Evolutionary conservation across 345 rosid genomes (phyloP).

Genomic region (Diplotaxis tenuifolia): DNA sequence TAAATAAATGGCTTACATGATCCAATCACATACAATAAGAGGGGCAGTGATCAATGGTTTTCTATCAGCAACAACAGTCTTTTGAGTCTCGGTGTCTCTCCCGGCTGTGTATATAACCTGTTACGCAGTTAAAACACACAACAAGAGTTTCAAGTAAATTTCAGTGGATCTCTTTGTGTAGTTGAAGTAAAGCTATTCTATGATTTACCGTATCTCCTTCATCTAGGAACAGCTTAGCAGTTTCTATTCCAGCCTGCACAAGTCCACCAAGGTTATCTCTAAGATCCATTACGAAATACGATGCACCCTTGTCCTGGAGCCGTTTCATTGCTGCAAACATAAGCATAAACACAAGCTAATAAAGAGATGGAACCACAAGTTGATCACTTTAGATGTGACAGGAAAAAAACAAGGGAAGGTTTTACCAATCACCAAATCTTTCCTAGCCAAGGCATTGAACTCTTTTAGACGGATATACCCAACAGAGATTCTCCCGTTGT

Average conservation of each 20-base stretch:
- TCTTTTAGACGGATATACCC: slow-evolving; percentile 89
- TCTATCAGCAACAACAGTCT: slow-evolving; percentile 57
- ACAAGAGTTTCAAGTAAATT: background rate
- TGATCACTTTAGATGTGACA: background rate
- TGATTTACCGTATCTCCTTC: slow-evolving; percentile 77
- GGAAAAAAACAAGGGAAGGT: slow-evolving; percentile 1
- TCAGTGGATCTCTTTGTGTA: background rate
- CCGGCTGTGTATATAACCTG: slow-evolving; percentile 89
- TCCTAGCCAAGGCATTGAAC: slow-evolving; percentile 90
- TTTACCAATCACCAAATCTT: slow-evolving; percentile 87
- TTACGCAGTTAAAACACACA: slow-evolving; percentile 1
- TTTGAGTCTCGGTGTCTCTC: slow-evolving; percentile 68
- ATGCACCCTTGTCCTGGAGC: slow-evolving; percentile 88
- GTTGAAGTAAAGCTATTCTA: background rate
- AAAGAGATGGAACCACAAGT: background rate
- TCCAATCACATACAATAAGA: slow-evolving; percentile 60
- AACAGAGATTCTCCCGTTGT: slow-evolving; percentile 55
- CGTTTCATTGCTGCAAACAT: slow-evolving; percentile 72
- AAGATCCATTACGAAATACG: slow-evolving; percentile 81
- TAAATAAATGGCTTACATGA: slow-evolving; percentile 32
- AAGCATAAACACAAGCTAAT: background rate
- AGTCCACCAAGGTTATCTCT: slow-evolving; percentile 98
- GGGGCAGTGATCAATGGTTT: slow-evolving; percentile 68
- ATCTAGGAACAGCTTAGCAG: slow-evolving; percentile 83
- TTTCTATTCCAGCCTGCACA: slow-evolving; percentile 97